Evolutionary conservation across 1,139 yeast species (phyloP), one percentile per base, ranked within the genome.

Genomic region (Pneumocystis canis): DNA sequence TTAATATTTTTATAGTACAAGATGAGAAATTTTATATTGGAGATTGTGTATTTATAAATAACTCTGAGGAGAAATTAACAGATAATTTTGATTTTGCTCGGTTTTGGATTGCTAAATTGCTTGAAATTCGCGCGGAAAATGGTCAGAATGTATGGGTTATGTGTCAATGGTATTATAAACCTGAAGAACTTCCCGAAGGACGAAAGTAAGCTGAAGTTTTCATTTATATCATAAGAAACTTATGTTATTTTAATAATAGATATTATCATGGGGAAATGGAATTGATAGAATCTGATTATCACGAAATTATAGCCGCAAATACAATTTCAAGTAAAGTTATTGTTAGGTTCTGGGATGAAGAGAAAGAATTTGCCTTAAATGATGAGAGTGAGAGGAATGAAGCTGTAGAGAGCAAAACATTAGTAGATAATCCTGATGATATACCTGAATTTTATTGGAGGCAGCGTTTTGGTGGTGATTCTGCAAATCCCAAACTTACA

Each of bases 261-360:
- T 63, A 65, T 56, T 65, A 65, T 41, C 67, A 65, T 53, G 67
- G 67, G 9, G 62, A 63, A 56, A 59, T 60, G 28, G 67, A 65
- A 47, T 56, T 65, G 25, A 64, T 65, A 16, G 65, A 65, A 7
- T 65, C 67, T 18, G 60, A 65, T 40, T 66, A 65, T 31, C 59
- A 63, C 59, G 66, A 65, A 54, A 62, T 65, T n/a, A 63, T 65
- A 47, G 66, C 65, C n/a, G 67, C 67, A 9, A 64, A 63, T 64
- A 37, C 67, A 1, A 60, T 65, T 18, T 39, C 66, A 31, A 62
- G 64, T 33, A 61, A 58, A 2, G 65, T 66, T 9, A 35, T 62
- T 20, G 65, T 64, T 14, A 54, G 35, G 41, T 64, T 60, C 47
- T 64, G 66, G 66, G 56, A 37, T 28, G 66, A 65, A 39, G 54